Base-by-base conservation (phyloP, 75 land plant genomes). In the Larix kaempferi region DNA sequence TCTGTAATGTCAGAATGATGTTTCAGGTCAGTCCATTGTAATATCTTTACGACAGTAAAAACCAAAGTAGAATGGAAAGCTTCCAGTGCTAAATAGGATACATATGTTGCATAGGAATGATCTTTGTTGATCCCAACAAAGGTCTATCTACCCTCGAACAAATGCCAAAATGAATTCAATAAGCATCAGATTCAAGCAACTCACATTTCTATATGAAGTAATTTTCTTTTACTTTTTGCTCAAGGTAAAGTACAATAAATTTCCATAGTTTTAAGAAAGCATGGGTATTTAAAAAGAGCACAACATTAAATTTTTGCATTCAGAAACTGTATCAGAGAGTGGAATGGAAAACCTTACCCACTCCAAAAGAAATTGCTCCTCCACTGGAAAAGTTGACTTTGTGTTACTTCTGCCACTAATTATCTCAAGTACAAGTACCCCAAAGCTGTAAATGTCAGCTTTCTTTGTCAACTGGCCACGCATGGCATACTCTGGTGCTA, bases 371-470 rank as follows among this genome's bases (percentile, higher is more conserved):
- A 77, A 39, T 57, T 56, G n/a, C 49, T 78, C 27, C 4, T 81
- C 86, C 14, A 78, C 80, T 49, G 83, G 80, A 41, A 75, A 84
- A 49, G 71, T 88, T 59, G 78, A 78, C 52, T 77, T 86, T 26
- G 78, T 74, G 64, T 81, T 84, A 71, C 84, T 84, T 81, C 82
- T 82, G 13, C 89, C 88, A 73, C 89, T 87, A 21, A 87, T 57
- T 27, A 90, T 80, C 82, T 90, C 92, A 59, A 90, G 92, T 26
- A 90, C 39, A 35, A 89, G 83, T 78, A 89, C 84, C 33, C 91
- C 91, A 57, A 89, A 89, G 74, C 91, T 89, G 77, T 89, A 90
- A 7, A 90, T 78, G 74, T 90, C 92, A 2, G 92, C 92, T 62
- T 87, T 87, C 74, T 90, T 85, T 56, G 92, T 90, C 55, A 87